phyloP scores from a whole-genome alignment of 768 basidiomycete species.

The Lactarius pseudohatsudake region DNA sequence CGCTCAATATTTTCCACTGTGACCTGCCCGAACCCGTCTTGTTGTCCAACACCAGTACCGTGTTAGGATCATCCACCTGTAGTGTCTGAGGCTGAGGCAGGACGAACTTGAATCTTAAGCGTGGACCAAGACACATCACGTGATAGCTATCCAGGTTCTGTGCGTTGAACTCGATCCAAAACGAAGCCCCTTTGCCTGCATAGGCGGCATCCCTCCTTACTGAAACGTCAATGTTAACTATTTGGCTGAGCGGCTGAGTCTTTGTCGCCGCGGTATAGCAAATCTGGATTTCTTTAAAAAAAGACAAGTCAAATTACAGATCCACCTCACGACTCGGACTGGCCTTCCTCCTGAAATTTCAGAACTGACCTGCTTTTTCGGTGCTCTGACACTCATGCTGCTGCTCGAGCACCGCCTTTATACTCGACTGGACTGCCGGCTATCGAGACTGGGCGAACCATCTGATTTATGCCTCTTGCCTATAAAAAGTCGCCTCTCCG shows the following conservation, averaged over 20 bases:
- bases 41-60: too few relatives aligned
- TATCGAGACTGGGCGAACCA: not conserved
- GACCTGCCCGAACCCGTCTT: too few relatives aligned
- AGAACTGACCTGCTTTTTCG: not conserved
- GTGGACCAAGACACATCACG: too few relatives aligned
- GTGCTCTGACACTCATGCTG: not conserved
- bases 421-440: not conserved
- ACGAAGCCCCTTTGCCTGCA: not conserved
- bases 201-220: too few relatives aligned
- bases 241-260: not conserved
- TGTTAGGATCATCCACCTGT: too few relatives aligned
- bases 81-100: too few relatives aligned
- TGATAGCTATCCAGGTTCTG: not conserved
- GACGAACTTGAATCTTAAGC: not conserved
- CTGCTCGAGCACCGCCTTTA: not conserved
- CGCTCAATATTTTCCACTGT: too few relatives aligned
- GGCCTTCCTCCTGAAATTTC: not conserved
- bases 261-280: not conserved
- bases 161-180: not conserved
- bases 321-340: not conserved
- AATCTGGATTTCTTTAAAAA: not conserved
- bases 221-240: too few relatives aligned
- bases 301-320: not conserved
- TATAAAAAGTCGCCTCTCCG: not conserved
- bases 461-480: not conserved